These are phyloP conservation scores for Arthrobotrys pseudoclavata DNA, from an alignment of 2,329 filamentous ascomycete genomes.

Conservation along the genomic window DNA sequence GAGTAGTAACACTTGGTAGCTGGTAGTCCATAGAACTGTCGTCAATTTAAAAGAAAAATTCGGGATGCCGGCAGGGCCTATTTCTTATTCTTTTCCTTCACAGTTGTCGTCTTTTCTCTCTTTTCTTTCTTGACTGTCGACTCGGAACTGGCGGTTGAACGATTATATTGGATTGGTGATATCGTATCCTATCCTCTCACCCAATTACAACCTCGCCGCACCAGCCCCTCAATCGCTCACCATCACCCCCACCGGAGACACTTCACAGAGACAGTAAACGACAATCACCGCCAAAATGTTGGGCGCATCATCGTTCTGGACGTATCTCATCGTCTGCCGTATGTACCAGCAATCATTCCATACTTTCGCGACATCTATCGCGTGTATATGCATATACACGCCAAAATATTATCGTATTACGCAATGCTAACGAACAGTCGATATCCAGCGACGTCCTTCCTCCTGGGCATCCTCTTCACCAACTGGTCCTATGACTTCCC, in stretches of 20 bases:
- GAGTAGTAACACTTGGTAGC: too few relatives aligned
- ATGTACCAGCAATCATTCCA: conserved; percentile 67
- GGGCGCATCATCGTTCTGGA: conserved; percentile 83
- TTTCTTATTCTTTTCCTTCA: conserved; percentile 3
- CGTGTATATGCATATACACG: neutral
- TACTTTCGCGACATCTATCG: conserved; percentile 33
- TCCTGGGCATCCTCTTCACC: conserved; percentile 97
- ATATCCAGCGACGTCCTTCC: conserved; percentile 85
- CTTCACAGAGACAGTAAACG: neutral
- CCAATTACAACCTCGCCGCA: conserved; percentile 15
- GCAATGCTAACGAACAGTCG: conserved; percentile 21
- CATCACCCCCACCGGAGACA: conserved; percentile 7
- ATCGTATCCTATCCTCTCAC: conserved; percentile 27
- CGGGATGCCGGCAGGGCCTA: conserved; percentile 1
- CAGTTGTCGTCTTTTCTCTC: neutral
- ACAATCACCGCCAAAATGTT: conserved; percentile 34
- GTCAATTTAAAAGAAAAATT: conserved; percentile 17
- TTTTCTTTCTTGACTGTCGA: conserved; percentile 2
- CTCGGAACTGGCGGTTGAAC: neutral
- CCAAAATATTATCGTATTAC: conserved; percentile 29
- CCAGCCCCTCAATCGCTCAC: conserved; percentile 3
- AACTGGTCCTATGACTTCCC: conserved; percentile 96
- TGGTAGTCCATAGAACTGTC: neutral
- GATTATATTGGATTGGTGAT: conserved; percentile 5
- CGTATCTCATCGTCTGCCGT: conserved; percentile 97